These are phyloP conservation scores for Flaveria trinervia DNA, from an alignment of 129 eudicot genomes.

Conservation along the genomic window DNA sequence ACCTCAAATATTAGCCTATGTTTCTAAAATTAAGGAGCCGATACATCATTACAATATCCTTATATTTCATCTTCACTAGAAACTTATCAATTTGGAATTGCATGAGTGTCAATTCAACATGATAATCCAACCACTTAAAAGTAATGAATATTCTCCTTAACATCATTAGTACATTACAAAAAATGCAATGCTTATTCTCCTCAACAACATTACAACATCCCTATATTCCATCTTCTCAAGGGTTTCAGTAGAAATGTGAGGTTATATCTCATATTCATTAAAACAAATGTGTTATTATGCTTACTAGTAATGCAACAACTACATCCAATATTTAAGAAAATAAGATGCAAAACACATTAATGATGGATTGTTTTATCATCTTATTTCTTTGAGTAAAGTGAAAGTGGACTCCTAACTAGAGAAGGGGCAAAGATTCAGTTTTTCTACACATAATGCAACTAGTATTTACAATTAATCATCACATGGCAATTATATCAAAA, in stretches of 20 bases:
- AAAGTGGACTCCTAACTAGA: conserved; percentile 5
- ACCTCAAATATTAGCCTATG: conserved; percentile 3
- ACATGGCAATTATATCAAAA: conserved; percentile 3
- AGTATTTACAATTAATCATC: conserved; percentile 10
- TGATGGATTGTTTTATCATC: neutral
- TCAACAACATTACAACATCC: neutral
- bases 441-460: conserved; percentile 5
- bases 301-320: neutral
- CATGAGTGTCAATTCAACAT: conserved; percentile 1
- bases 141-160: neutral
- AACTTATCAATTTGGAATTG: conserved; percentile 14
- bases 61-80: neutral
- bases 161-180: neutral
- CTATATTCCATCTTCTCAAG: too few species aligned
- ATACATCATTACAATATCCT: too few species aligned
- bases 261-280: neutral
- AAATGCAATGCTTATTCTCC: too few species aligned
- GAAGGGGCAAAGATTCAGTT: neutral
- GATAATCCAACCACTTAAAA: conserved; percentile 5
- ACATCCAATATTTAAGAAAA: neutral
- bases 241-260: neutral
- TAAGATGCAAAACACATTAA: neutral
- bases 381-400: neutral
- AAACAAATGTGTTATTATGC: neutral
- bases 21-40: neutral